phyloP scores from a whole-genome alignment of 129 eudicot species.

The Flaveria bidentis region DNA sequence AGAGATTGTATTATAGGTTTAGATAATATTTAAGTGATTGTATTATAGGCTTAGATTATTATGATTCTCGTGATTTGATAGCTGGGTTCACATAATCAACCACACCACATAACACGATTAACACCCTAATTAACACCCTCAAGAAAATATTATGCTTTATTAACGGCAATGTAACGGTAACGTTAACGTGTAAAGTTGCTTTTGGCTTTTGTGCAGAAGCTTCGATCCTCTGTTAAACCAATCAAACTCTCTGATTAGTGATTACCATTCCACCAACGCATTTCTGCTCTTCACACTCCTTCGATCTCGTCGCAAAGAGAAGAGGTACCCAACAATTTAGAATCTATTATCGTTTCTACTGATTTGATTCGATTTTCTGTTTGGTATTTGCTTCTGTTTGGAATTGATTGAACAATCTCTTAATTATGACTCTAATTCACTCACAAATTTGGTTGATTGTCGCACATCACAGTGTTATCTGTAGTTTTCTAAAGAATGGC shows the following conservation, averaged over 20 bases:
- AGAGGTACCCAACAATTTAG: constrained; percentile 14
- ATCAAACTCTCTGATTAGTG: constrained; percentile 12
- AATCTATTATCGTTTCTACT: not conserved
- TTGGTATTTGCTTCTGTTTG: not conserved
- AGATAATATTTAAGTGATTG: no score
- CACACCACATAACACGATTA: no score
- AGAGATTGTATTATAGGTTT: no score
- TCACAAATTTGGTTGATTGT: not conserved
- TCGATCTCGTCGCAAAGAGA: constrained; percentile 9
- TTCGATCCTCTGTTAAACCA: constrained; percentile 18
- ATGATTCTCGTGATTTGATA: no score
- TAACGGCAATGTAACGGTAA: not conserved
- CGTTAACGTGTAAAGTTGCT: constrained; percentile 7
- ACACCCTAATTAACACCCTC: no score
- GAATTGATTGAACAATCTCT: not conserved
- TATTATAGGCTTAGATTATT: no score
- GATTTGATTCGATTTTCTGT: not conserved
- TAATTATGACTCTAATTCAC: not conserved
- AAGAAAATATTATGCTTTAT: no score
- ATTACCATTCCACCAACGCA: constrained; percentile 1
- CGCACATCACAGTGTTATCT: not conserved
- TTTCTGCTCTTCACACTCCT: not conserved
- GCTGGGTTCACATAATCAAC: no score
- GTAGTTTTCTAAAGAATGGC: not conserved
- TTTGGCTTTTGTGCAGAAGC: constrained; percentile 24